A percentile compares a stretch with the other conserved stretches of the same genome.
Evolutionary conservation across 441 rosid species (phyloP).

Genomic region (Biscutella laevigata): DNA sequence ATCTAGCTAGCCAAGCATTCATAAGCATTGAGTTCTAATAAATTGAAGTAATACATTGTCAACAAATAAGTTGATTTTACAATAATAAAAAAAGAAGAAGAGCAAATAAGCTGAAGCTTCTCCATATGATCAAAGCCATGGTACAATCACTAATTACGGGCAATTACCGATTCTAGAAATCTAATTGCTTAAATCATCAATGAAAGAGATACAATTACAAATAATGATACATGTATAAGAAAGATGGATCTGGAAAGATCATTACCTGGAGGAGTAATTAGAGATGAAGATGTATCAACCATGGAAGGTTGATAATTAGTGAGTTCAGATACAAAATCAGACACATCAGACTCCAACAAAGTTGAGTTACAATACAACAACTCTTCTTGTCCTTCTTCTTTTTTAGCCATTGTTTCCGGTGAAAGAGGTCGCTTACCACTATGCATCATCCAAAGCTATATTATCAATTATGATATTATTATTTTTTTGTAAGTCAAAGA

Average conservation of each 20-base stretch:
- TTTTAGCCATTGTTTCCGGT: slow-evolving; percentile 23
- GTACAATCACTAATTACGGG: not conserved
- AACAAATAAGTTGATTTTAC: no score
- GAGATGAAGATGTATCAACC: slow-evolving; percentile 15
- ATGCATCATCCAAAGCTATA: slow-evolving; percentile 24
- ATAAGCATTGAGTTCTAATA: not conserved
- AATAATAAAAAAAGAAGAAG: no score
- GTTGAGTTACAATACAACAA: slow-evolving; percentile 16
- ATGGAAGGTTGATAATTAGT: slow-evolving; percentile 11
- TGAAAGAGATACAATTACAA: not conserved
- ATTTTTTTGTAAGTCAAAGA: slow-evolving; percentile 19
- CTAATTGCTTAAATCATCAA: not conserved
- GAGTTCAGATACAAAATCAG: slow-evolving; percentile 27
- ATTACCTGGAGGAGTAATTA: slow-evolving; percentile 15
- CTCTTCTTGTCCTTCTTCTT: slow-evolving; percentile 4
- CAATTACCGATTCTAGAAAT: not conserved
- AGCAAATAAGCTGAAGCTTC: no score
- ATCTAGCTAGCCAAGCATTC: not conserved
- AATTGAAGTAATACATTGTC: not conserved
- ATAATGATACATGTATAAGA: not conserved
- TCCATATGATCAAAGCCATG: not conserved
- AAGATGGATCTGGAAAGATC: not conserved
- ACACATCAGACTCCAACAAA: slow-evolving; percentile 27
- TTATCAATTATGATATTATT: not conserved
- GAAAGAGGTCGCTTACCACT: slow-evolving; percentile 27